phyloP scores from a whole-genome alignment of 768 basidiomycete genomes.

The Lentinula edodes region DNA sequence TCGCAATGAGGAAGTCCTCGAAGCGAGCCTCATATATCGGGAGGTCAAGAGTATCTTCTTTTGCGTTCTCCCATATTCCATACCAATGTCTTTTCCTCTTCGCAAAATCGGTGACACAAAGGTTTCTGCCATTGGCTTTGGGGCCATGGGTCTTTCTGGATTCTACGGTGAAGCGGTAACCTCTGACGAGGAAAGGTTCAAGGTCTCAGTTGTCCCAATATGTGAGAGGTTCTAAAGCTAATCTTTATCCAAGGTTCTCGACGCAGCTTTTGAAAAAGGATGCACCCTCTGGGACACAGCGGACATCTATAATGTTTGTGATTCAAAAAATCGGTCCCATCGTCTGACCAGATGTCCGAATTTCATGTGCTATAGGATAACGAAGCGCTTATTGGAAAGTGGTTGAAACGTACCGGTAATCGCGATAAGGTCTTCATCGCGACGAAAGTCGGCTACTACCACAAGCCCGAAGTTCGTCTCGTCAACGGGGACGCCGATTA shows the following conservation, averaged over 20 bases:
- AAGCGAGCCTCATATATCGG: not conserved
- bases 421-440: conserved; percentile 40
- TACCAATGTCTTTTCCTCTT: not conserved
- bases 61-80: not conserved
- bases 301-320: conserved; percentile 24
- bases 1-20: not conserved
- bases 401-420: conserved; percentile 36
- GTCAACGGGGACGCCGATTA: conserved; percentile 29
- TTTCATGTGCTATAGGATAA: conserved; percentile 10
- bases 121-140: conserved; percentile 42
- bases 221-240: too few species aligned
- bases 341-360: too few species aligned
- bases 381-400: conserved; percentile 39
- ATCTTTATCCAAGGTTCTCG: conserved; percentile 25
- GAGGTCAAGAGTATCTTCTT: not conserved
- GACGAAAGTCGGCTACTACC: conserved; percentile 35
- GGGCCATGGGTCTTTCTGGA: conserved; percentile 41
- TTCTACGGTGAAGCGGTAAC: conserved; percentile 32
- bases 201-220: conserved; percentile 15
- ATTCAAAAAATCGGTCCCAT: too few species aligned
- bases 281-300: conserved; percentile 40
- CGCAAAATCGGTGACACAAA: conserved; percentile 25
- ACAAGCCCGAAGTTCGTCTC: conserved; percentile 7
- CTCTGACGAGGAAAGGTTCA: conserved; percentile 46
- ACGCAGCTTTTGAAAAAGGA: conserved; percentile 29